A percentile compares a stretch with the other conserved stretches of the same genome.
phyloP scores from a whole-genome alignment of 208 protist species.

The Leishmania mexicana region DNA sequence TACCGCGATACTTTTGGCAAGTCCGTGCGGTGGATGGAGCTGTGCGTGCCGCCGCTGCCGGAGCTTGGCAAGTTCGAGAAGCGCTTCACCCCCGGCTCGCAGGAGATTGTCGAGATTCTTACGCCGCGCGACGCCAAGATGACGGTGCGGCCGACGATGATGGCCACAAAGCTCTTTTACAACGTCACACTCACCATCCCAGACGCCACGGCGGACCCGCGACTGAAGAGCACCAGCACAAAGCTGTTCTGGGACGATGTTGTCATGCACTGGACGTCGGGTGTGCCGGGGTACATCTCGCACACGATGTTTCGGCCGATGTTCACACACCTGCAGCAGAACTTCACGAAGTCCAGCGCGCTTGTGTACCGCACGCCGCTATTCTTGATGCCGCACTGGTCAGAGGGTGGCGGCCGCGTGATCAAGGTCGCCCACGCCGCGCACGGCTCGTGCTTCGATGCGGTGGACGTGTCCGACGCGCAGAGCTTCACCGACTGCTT shows the following conservation, averaged over 20 bases:
- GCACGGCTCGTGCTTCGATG: slow-evolving; percentile 87
- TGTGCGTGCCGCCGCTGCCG: slow-evolving; percentile 89
- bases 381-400: slow-evolving; percentile 91
- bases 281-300: slow-evolving; percentile 88
- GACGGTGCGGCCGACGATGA: slow-evolving; percentile 91
- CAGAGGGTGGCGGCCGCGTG: slow-evolving; percentile 82
- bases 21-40: slow-evolving; percentile 87
- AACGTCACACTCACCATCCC: slow-evolving; percentile 90
- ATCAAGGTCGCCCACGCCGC: slow-evolving; percentile 89
- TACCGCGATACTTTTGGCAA: slow-evolving; percentile 66
- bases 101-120: slow-evolving; percentile 91
- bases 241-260: slow-evolving; percentile 94
- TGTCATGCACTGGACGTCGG: slow-evolving; percentile 86
- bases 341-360: slow-evolving; percentile 79
- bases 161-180: slow-evolving; percentile 93
- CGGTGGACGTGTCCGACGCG: slow-evolving; percentile 89
- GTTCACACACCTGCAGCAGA: slow-evolving; percentile 91
- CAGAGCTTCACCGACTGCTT: slow-evolving; percentile 93
- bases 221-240: slow-evolving; percentile 81
- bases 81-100: slow-evolving; percentile 89
- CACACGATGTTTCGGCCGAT: slow-evolving; percentile 93
- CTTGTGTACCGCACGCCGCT: slow-evolving; percentile 86
- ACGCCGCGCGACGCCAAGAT: slow-evolving; percentile 90
- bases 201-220: slow-evolving; percentile 77
- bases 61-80: slow-evolving; percentile 86